Percentiles rank a stretch among this genome's conserved stretches.
Evolutionary conservation across 148 eudicot species (phyloP).

Genomic region (Polygonum aviculare): DNA sequence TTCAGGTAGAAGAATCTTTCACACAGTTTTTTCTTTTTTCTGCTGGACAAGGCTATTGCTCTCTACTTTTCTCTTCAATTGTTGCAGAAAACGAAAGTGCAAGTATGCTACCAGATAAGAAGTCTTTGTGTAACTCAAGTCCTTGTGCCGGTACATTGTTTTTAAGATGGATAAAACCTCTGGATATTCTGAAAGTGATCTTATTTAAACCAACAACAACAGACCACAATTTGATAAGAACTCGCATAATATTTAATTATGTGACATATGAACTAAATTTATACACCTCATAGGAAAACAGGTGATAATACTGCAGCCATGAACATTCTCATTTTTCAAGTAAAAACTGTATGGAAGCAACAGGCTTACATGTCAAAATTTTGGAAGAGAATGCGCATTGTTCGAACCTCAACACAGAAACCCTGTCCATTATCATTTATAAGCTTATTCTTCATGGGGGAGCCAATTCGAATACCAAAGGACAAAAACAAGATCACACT

Average conservation of each 20-base stretch:
- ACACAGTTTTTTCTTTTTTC: background rate
- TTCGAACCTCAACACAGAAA: slow-evolving; percentile 95
- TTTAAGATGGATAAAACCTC: background rate
- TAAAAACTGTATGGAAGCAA: slow-evolving; percentile 5
- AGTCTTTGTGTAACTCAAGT: background rate
- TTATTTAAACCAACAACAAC: background rate
- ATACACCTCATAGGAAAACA: background rate
- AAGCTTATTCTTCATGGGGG: background rate
- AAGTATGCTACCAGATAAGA: background rate
- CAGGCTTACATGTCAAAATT: slow-evolving; percentile 87
- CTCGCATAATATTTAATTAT: background rate
- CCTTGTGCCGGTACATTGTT: background rate
- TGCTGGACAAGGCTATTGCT: background rate
- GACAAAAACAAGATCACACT: slow-evolving; percentile 1
- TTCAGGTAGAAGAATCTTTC: background rate
- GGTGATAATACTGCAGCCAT: background rate
- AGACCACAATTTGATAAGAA: background rate
- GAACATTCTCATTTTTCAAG: background rate
- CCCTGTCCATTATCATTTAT: slow-evolving; percentile 50
- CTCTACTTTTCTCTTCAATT: background rate
- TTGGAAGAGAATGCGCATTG: slow-evolving; percentile 86
- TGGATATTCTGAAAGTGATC: background rate
- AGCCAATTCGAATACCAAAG: background rate
- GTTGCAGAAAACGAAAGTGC: background rate
- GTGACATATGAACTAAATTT: background rate